A percentile compares a stretch with the other conserved stretches of the same genome.
phyloP scores from a whole-genome alignment of 345 rosid species.

The Eucalyptus cloeziana region DNA sequence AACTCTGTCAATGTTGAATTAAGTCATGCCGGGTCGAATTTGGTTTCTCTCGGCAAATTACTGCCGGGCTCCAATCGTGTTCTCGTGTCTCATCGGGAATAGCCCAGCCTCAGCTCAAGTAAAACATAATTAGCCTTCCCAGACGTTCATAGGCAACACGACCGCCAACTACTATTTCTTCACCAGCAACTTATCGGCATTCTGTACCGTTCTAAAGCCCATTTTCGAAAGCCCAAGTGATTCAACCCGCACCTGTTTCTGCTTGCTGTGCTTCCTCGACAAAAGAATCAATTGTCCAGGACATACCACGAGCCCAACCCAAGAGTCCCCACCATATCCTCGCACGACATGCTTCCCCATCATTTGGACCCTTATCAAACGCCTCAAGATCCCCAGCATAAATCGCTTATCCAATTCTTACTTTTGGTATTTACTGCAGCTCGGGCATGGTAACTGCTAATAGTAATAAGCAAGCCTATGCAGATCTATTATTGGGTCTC shows the following conservation, averaged over 20 bases:
- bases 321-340: background rate
- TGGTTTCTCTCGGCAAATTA: background rate
- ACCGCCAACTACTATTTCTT: background rate
- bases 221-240: background rate
- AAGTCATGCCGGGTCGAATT: background rate
- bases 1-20: background rate
- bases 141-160: background rate
- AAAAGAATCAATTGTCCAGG: background rate
- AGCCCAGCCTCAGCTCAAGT: background rate
- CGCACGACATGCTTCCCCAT: background rate
- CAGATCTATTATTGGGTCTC: background rate
- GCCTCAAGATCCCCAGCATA: background rate
- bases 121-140: background rate
- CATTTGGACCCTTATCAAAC: background rate
- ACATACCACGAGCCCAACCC: background rate
- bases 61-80: background rate
- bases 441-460: background rate
- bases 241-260: background rate
- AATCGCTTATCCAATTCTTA: background rate
- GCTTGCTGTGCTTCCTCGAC: background rate
- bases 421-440: background rate
- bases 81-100: background rate
- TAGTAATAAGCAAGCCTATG: background rate
- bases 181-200: background rate
- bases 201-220: background rate